A percentile compares a stretch with the other conserved stretches of the same genome.
These are phyloP conservation scores for Tulasnella sp. DNA, from an alignment of 768 basidiomycete species.

Conservation along the genomic window DNA sequence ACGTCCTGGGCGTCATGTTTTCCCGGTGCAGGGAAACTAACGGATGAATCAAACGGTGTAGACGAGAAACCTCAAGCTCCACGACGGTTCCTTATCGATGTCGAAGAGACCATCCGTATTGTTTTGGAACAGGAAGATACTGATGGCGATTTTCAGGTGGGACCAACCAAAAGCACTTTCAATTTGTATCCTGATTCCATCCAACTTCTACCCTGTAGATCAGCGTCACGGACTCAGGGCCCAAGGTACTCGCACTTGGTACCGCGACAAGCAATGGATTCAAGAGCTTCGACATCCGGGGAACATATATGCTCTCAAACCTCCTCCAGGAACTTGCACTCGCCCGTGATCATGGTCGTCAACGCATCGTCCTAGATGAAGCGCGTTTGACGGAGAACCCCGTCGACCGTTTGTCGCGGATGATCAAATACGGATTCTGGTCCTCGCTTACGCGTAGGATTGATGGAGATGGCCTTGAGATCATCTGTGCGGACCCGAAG, in stretches of 20 bases:
- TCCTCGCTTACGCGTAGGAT: constrained; percentile 92
- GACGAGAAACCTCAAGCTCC: constrained; percentile 77
- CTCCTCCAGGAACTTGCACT: constrained; percentile 97
- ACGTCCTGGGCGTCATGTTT: constrained; percentile 9
- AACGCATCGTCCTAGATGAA: constrained; percentile 97
- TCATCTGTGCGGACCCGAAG: constrained; percentile 96
- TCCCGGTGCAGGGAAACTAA: neutral
- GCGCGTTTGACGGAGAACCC: constrained; percentile 96
- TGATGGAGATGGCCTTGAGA: constrained; percentile 93
- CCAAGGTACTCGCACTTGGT: constrained; percentile 90
- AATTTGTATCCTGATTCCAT: neutral
- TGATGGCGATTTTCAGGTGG: constrained; percentile 79
- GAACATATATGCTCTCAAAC: constrained; percentile 99
- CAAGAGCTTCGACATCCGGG: constrained; percentile 94
- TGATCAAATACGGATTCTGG: constrained; percentile 99
- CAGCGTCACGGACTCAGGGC: constrained; percentile 90
- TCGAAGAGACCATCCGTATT: constrained; percentile 94
- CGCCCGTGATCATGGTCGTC: constrained; percentile 87
- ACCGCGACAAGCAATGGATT: constrained; percentile 97
- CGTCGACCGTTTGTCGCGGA: constrained; percentile 88
- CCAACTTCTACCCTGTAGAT: constrained; percentile 38
- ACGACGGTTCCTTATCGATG: constrained; percentile 89
- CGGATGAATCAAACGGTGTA: constrained; percentile 11
- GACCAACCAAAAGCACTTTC: constrained; percentile 9
- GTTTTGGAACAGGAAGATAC: constrained; percentile 98